Evolutionary conservation across 2,329 filamentous ascomycete species (phyloP).

Genomic region (Aspergillus nomiae): DNA sequence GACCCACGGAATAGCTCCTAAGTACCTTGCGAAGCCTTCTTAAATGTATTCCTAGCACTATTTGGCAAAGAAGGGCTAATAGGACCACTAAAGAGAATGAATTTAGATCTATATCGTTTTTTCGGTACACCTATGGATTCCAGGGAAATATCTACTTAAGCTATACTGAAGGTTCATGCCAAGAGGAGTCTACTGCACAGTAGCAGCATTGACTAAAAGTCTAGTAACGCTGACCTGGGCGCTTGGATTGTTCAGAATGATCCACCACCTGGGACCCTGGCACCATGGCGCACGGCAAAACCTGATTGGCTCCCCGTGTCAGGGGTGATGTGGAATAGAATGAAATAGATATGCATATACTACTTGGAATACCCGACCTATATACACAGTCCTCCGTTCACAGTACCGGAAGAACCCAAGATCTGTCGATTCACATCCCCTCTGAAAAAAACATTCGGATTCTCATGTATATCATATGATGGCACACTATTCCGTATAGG

Average conservation of each 20-base stretch:
- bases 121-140: background rate
- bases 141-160: background rate
- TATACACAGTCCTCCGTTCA: too few species aligned
- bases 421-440: too few species aligned
- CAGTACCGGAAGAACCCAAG: too few species aligned
- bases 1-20: background rate
- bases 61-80: background rate
- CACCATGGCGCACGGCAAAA: background rate
- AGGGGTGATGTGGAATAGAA: too few species aligned
- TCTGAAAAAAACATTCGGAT: too few species aligned
- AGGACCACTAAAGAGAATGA: background rate
- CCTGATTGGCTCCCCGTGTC: too few species aligned
- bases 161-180: background rate
- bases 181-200: background rate
- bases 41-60: background rate
- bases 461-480: background rate
- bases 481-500: background rate
- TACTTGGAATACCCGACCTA: too few species aligned
- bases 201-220: background rate
- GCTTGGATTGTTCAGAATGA: background rate
- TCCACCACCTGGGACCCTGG: background rate
- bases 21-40: background rate
- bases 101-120: background rate
- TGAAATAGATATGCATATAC: too few species aligned
- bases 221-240: background rate